A percentile compares a stretch with the other conserved stretches of the same genome.
phyloP scores from a whole-genome alignment of 768 basidiomycete species.

The Trametes gibbosa region DNA sequence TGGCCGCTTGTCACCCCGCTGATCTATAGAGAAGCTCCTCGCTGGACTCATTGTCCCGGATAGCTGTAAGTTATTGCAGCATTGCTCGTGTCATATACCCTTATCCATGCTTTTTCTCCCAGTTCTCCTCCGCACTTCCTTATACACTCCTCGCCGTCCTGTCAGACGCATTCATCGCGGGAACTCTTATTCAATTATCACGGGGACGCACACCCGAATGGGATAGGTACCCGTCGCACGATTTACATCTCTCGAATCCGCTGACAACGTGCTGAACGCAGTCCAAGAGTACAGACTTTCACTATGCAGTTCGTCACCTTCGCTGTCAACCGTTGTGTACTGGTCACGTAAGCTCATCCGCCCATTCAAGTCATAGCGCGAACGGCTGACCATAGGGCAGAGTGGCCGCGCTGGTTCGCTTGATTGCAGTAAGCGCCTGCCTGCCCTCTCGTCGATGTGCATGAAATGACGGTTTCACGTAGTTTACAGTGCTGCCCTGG shows the following conservation, averaged over 20 bases:
- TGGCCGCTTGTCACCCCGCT: background rate
- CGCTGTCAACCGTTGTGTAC: conserved; percentile 9
- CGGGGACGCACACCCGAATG: conserved; percentile 2
- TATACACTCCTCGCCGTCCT: conserved; percentile 16
- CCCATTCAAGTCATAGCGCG: too few species aligned
- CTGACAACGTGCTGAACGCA: background rate
- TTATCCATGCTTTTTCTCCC: background rate
- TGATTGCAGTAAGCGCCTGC: conserved; percentile 4
- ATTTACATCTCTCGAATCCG: background rate
- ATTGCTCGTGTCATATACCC: background rate
- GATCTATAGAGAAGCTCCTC: background rate
- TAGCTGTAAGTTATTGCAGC: conserved; percentile 9
- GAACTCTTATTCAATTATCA: conserved; percentile 11
- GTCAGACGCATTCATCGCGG: conserved; percentile 18
- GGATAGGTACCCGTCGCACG: background rate
- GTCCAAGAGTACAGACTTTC: background rate
- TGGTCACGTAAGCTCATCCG: conserved; percentile 4
- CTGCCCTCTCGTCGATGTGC: too few species aligned
- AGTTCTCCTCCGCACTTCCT: conserved; percentile 14
- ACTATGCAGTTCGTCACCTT: conserved; percentile 6
- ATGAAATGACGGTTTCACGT: background rate
- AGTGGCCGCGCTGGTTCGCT: conserved; percentile 5
- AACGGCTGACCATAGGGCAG: background rate
- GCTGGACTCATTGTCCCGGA: conserved; percentile 2
- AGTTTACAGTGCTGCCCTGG: conserved; percentile 16